A percentile compares a stretch with the other conserved stretches of the same genome.
These are phyloP conservation scores for Farysia itapuensis DNA, from an alignment of 1,284 basidiomycete genomes.

Conservation along the genomic window DNA sequence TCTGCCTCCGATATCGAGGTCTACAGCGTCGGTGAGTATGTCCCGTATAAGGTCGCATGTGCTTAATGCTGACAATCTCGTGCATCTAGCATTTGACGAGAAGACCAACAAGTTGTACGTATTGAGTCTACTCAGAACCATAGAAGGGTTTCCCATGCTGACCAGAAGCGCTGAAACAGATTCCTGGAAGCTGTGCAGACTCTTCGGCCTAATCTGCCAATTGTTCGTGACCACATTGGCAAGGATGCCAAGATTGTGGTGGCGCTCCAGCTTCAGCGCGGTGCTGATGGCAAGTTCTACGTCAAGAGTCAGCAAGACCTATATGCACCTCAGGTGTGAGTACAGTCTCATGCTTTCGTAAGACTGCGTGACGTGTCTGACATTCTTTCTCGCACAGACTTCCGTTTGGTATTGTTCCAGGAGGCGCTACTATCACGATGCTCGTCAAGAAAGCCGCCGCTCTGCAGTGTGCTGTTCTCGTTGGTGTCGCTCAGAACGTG, in stretches of 20 bases:
- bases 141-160: too few species aligned
- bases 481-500: constrained; percentile 22
- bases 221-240: constrained; percentile 14
- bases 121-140: too few species aligned
- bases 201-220: constrained; percentile 39
- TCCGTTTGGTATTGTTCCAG: constrained; percentile 42
- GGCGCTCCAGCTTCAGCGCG: constrained; percentile 42
- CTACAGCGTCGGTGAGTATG: constrained; percentile 40
- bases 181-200: constrained; percentile 53
- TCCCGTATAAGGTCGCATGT: neutral
- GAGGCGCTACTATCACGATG: constrained; percentile 18
- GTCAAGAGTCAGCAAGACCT: constrained; percentile 53
- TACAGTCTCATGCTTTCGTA: neutral
- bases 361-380: neutral
- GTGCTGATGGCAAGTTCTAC: constrained; percentile 54
- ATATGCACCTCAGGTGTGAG: constrained; percentile 47
- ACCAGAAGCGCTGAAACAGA: constrained; percentile 5
- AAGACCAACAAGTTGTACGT: constrained; percentile 24
- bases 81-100: constrained; percentile 31
- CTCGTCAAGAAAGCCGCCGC: constrained; percentile 40
- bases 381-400: constrained; percentile 7
- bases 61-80: neutral
- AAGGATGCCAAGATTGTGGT: constrained; percentile 45
- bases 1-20: constrained; percentile 48
- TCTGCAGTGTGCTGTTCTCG: constrained; percentile 43